Evolutionary conservation across 2,329 filamentous ascomycete species (phyloP), one percentile per base, ranked within the genome.

Genomic region (Colletotrichum brevisporum): DNA sequence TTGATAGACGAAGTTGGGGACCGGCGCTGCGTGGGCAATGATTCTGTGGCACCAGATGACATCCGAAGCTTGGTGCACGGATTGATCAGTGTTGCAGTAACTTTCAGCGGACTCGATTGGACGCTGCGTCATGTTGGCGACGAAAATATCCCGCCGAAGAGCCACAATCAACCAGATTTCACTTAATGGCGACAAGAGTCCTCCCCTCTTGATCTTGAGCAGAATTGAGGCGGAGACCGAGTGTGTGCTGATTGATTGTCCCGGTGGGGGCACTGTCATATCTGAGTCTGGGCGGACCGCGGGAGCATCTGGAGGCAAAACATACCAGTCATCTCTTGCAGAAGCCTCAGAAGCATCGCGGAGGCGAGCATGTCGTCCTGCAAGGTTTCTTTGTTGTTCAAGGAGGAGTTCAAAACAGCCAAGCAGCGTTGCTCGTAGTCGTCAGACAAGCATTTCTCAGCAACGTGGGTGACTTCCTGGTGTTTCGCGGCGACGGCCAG

Each of bases 311-410:
- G 12, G 27, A 16, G 13, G 21, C 21, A 16, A 1, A 31, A 55
- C 52, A 39, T 8, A 55, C 52, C 52, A 6, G 52, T 55, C 52
- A 55, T 55, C n/a, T 55, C 52, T 16, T 55, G 27, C 27, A 55
- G 27, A n/a, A 55, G 31, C 10, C 52, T 2, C 3, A 55, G 52
- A 0, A 55, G 52, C 52, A 55, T 21, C 52, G 52, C 52, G 16
- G 52, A 55, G n/a, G 41, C 52, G 18, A 55, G 27, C 10, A 55
- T n/a, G 3, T 27, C 27, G 18, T 55, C 52, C 2, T 0, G 27
- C 52, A n/a, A 10, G n/a, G 18, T n/a, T 27, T 55, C 36, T 12
- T 1, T 39, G 13, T 55, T 27, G 31, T 41, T 55, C 27, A 55
- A 16, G 27, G 41, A 39, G 1, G 27, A 27, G 21, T 41, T 55